These are phyloP conservation scores for Alternaria ethzedia DNA, from an alignment of 2,329 filamentous ascomycete species.

Conservation along the genomic window DNA sequence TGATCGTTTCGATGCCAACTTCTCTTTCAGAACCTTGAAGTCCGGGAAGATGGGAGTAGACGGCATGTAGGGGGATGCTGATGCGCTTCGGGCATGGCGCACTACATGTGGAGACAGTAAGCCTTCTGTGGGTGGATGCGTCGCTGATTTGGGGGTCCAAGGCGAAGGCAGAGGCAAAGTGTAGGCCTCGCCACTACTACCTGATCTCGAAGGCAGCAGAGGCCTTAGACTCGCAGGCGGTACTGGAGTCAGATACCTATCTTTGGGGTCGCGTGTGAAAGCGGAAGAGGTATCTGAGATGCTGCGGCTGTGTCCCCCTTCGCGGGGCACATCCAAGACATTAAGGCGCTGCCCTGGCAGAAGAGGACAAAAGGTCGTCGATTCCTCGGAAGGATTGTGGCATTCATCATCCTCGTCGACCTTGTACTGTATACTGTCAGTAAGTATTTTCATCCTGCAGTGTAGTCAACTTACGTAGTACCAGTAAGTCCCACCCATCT, in stretches of 20 bases:
- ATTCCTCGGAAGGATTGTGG: slow-evolving; percentile 74
- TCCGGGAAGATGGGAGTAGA: slow-evolving; percentile 39
- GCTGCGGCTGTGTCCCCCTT: slow-evolving; percentile 64
- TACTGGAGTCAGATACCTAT: slow-evolving; percentile 75
- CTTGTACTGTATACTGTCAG: slow-evolving; percentile 69
- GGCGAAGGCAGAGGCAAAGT: slow-evolving; percentile 25
- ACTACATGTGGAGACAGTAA: slow-evolving; percentile 31
- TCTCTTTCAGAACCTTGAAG: slow-evolving; percentile 42
- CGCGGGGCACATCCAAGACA: slow-evolving; percentile 78
- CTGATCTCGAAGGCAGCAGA: slow-evolving; percentile 24
- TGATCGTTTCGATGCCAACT: slow-evolving; percentile 35
- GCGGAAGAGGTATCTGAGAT: slow-evolving; percentile 70
- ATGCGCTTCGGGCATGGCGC: slow-evolving; percentile 40
- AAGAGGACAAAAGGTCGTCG: slow-evolving; percentile 81
- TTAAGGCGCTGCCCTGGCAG: slow-evolving; percentile 90
- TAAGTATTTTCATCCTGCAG: background rate
- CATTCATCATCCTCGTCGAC: slow-evolving; percentile 81
- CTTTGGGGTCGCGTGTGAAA: slow-evolving; percentile 78
- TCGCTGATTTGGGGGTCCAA: slow-evolving; percentile 38
- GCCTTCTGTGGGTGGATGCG: slow-evolving; percentile 30
- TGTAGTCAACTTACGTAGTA: slow-evolving; percentile 75
- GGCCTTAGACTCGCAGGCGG: slow-evolving; percentile 52
- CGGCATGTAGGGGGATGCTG: slow-evolving; percentile 35
- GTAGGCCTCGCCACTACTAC: slow-evolving; percentile 24
- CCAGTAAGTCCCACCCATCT: slow-evolving; percentile 93